Evolutionary conservation across 352 stramenopile species (phyloP), one percentile per base, ranked within the genome.

Genomic region (Pythium coloratum): DNA sequence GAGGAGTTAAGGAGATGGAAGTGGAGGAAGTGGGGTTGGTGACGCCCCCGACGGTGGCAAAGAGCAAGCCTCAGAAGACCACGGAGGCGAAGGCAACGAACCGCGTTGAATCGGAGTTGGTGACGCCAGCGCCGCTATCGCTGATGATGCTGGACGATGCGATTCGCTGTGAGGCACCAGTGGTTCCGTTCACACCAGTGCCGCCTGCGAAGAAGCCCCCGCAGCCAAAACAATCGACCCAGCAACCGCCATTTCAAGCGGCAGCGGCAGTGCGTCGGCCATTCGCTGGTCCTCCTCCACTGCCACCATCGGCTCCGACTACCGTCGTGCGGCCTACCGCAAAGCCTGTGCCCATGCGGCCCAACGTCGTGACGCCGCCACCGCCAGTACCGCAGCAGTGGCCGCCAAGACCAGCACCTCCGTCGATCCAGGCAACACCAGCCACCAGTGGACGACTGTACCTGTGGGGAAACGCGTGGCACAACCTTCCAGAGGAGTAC

Each of bases 401-500:
- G 14, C 16, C 34, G 7, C 24, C 34, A 12, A 1, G 3, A 16
- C 34, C 20, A 53, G 13, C 10, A 38, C 1, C 1, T 10, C n/a
- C 50, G 10, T 24, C 33, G 0, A 16, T n/a, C 2, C 18, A 46
- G 40, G 18, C 47, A 6, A 33, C 47, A 3, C 20, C 47, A 6
- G 10, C 9, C 9, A 20, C 13, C n/a, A 54, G 24, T 14, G 42
- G 36, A 14, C 56, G 62, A 9, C 36, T 62, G 26, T 75, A 70
- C 38, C 53, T 75, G 33, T 75, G 69, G 69, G 69, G 69, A 24
- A 71, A 75, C 55, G 69, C 63, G 40, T 75, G 69, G 69, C 69
- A 71, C 38, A 34, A 69, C 18, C 61, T 75, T 14, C 69, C 69
- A 24, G 69, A 75, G 57, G 64, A 71, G 30, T 75, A 64, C 46